Conservation (phyloP, 1,284 basidiomycete species). For the Mycena citricolor region DNA sequence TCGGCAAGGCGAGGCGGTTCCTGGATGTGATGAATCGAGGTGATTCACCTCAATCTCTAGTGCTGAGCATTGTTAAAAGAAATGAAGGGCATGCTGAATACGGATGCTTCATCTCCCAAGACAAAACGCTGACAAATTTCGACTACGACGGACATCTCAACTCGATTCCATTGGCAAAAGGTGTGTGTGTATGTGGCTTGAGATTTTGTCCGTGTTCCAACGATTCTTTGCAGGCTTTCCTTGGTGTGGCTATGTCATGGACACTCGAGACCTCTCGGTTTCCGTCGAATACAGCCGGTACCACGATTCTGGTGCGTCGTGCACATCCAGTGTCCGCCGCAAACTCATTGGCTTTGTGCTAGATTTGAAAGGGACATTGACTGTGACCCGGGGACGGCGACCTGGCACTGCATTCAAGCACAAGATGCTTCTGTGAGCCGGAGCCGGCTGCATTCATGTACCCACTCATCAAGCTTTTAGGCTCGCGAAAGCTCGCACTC, state of each 20-base stretch:
- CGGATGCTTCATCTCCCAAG: constrained; percentile 85
- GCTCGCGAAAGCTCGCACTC: constrained; percentile 64
- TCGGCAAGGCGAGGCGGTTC: constrained; percentile 66
- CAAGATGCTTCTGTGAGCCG: constrained; percentile 68
- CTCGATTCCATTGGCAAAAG: constrained; percentile 48
- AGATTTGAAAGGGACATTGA: constrained; percentile 65
- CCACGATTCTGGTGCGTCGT: constrained; percentile 52
- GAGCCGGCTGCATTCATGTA: neutral
- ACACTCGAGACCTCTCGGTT: constrained; percentile 75
- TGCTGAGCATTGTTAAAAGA: too few relatives aligned
- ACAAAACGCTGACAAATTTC: constrained; percentile 91
- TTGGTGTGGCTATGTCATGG: constrained; percentile 86
- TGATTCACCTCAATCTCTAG: too few relatives aligned
- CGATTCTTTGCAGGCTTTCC: constrained; percentile 63
- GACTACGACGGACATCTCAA: constrained; percentile 61
- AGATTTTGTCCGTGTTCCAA: constrained; percentile 3
- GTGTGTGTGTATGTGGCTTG: neutral
- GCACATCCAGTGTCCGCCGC: neutral
- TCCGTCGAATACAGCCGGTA: constrained; percentile 74
- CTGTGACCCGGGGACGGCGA: constrained; percentile 58
- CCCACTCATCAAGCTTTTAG: constrained; percentile 35
- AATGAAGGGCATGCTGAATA: constrained; percentile 91
- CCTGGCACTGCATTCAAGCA: constrained; percentile 58
- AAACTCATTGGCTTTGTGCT: constrained; percentile 1
- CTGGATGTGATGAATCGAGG: constrained; percentile 80